Evolutionary conservation across 176 grass and related monocot species (phyloP).

Genomic region (Eleusine indica): DNA sequence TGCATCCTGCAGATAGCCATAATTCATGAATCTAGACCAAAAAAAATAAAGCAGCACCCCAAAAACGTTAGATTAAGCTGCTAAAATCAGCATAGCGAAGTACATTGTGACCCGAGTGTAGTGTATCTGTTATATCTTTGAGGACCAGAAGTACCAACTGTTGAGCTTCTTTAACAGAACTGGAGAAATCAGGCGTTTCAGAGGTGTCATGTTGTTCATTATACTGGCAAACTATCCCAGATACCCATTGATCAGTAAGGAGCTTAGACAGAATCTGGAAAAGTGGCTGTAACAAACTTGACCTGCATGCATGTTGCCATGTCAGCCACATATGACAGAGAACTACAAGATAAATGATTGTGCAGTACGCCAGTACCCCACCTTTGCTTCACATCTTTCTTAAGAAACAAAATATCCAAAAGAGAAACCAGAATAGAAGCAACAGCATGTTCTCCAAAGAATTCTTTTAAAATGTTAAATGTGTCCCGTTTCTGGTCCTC

Average conservation of each 20-base stretch:
- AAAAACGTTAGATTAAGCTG: not conserved
- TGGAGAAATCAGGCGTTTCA: conserved; percentile 46
- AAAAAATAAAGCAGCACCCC: not conserved
- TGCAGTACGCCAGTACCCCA: conserved; percentile 19
- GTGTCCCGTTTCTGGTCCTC: conserved; percentile 37
- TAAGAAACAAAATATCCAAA: conserved; percentile 81
- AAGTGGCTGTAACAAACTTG: conserved; percentile 68
- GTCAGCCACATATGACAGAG: not conserved
- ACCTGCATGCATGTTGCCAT: conserved; percentile 44
- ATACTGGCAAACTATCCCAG: conserved; percentile 46
- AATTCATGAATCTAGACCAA: conserved; percentile 39
- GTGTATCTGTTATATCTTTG: conserved; percentile 88
- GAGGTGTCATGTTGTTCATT: conserved; percentile 39
- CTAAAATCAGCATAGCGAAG: conserved; percentile 30
- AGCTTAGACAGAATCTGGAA: conserved; percentile 71
- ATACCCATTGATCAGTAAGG: conserved; percentile 62
- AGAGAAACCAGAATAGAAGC: conserved; percentile 68
- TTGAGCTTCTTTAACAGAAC: conserved; percentile 64
- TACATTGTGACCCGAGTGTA: conserved; percentile 56
- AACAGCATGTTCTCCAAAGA: conserved; percentile 59
- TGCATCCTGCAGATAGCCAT: conserved; percentile 62
- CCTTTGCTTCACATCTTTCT: conserved; percentile 86
- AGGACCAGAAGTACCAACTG: conserved; percentile 73
- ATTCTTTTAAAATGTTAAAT: conserved; percentile 44
- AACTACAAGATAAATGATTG: not conserved